Evolutionary conservation across 2,329 filamentous ascomycete genomes (phyloP).

Genomic region (Ceratocystis cubensis): DNA sequence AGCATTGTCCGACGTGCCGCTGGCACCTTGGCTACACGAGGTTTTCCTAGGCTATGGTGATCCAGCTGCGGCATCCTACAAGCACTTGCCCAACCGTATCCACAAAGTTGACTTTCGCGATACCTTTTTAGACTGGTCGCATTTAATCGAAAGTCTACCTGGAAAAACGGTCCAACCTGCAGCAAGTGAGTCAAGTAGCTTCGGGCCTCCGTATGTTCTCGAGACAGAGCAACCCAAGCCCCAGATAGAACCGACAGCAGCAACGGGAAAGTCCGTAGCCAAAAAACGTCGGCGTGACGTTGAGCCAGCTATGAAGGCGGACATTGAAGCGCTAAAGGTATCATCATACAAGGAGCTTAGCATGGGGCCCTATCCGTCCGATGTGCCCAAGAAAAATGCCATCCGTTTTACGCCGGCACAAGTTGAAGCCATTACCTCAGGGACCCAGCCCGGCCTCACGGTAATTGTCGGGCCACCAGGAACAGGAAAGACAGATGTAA

Average conservation of each 20-base stretch:
- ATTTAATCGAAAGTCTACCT: constrained; percentile 80
- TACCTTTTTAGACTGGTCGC: constrained; percentile 91
- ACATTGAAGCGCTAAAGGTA: constrained; percentile 60
- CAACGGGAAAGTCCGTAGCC: constrained; percentile 45
- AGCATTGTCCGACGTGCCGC: constrained; percentile 68
- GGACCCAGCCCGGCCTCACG: constrained; percentile 85
- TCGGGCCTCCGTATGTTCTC: constrained; percentile 78
- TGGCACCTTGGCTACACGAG: constrained; percentile 88
- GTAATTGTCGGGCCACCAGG: constrained; percentile 90
- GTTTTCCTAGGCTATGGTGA: constrained; percentile 97
- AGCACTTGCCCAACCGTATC: constrained; percentile 64
- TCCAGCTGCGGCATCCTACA: constrained; percentile 75
- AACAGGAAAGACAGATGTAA: constrained; percentile 98
- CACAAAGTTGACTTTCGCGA: constrained; percentile 79
- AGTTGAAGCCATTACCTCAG: constrained; percentile 83
- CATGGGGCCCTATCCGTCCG: constrained; percentile 76
- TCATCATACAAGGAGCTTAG: constrained; percentile 85
- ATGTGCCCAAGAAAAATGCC: constrained; percentile 67
- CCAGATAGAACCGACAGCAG: constrained; percentile 31
- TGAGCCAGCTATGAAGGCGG: constrained; percentile 50
- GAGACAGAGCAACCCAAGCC: constrained; percentile 44
- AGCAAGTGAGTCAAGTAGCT: constrained; percentile 57
- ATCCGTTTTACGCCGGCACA: constrained; percentile 86
- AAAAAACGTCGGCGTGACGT: constrained; percentile 81
- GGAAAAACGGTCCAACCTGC: constrained; percentile 73